Percentiles rank a stretch among this genome's conserved stretches.
phyloP scores from a whole-genome alignment of 805 yeast genomes.

The Myxozyma kluyveri region DNA sequence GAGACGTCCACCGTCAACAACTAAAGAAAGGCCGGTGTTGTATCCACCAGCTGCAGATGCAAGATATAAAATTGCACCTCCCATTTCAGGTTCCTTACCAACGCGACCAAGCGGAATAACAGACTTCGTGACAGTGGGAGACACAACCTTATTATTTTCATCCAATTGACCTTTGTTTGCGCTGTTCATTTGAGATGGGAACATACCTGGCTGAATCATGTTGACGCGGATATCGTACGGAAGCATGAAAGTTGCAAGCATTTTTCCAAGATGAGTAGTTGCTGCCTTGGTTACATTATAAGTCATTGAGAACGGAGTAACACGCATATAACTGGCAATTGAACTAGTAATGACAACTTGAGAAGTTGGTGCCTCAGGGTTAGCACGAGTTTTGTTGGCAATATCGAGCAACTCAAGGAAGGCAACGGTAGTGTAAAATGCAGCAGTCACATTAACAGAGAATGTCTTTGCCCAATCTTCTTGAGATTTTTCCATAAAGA shows the following conservation, averaged over 20 bases:
- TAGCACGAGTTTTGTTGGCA: constrained; percentile 22
- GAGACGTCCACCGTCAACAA: constrained; percentile 64
- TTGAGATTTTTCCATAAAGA: constrained; percentile 16
- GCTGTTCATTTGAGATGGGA: constrained; percentile 53
- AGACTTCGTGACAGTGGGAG: constrained; percentile 39
- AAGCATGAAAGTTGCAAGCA: constrained; percentile 26
- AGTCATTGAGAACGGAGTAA: constrained; percentile 23
- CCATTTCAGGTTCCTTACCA: constrained; percentile 61
- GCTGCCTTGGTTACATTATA: constrained; percentile 30
- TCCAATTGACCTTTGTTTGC: constrained; percentile 45
- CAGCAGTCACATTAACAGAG: constrained; percentile 27
- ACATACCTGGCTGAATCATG: constrained; percentile 62
- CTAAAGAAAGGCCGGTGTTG: constrained; percentile 64
- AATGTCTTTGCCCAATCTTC: constrained; percentile 28
- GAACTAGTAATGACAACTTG: constrained; percentile 29
- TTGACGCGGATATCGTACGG: constrained; percentile 54
- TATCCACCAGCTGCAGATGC: constrained; percentile 67
- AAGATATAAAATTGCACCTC: constrained; percentile 65
- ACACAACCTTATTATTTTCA: constrained; percentile 39
- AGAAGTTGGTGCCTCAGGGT: constrained; percentile 11
- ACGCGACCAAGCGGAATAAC: constrained; percentile 61
- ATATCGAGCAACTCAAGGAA: constrained; percentile 26
- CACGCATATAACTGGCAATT: constrained; percentile 28
- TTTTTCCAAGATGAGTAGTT: constrained; percentile 26
- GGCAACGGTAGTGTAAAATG: constrained; percentile 29